phyloP scores from a whole-genome alignment of 164 flowering plant genomes.

The Vitis cinerea region DNA sequence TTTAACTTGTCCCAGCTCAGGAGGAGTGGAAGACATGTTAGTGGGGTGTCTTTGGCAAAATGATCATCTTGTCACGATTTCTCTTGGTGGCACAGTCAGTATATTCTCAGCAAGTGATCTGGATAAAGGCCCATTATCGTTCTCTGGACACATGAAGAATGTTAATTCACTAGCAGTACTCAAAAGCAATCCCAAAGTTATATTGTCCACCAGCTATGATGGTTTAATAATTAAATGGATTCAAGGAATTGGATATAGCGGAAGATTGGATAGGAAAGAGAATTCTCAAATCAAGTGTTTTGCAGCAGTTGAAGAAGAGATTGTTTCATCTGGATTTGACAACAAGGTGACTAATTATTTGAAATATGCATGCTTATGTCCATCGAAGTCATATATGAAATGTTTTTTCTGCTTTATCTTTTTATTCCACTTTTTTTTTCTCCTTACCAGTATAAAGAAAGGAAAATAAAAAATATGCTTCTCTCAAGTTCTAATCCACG shows the following conservation, averaged over 20 bases:
- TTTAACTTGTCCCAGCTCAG: slow-evolving; percentile 61
- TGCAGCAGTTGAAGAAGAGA: slow-evolving; percentile 70
- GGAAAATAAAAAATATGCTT: neutral
- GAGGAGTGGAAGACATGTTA: slow-evolving; percentile 95
- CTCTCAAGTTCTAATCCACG: neutral
- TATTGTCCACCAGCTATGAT: slow-evolving; percentile 91
- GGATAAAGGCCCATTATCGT: slow-evolving; percentile 57
- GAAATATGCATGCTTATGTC: neutral
- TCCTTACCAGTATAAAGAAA: neutral
- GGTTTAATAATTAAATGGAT: slow-evolving; percentile 88
- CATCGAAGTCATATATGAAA: neutral
- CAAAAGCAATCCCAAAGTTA: slow-evolving; percentile 45
- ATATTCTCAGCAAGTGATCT: slow-evolving; percentile 82
- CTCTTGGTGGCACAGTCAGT: slow-evolving; percentile 86
- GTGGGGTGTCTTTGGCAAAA: slow-evolving; percentile 98
- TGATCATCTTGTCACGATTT: slow-evolving; percentile 79
- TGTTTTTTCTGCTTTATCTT: neutral
- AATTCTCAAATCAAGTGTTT: slow-evolving; percentile 85
- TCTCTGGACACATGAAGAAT: slow-evolving; percentile 94
- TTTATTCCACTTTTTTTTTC: neutral
- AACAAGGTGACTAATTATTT: slow-evolving; percentile 60
- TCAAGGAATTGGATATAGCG: slow-evolving; percentile 78
- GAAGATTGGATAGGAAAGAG: slow-evolving; percentile 75
- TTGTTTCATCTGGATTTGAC: slow-evolving; percentile 81
- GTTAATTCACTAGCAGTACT: slow-evolving; percentile 61